Percentiles rank a stretch among this genome's conserved stretches.
Evolutionary conservation across 2,329 filamentous ascomycete species (phyloP).

Genomic region (Trichoderma hamatum): DNA sequence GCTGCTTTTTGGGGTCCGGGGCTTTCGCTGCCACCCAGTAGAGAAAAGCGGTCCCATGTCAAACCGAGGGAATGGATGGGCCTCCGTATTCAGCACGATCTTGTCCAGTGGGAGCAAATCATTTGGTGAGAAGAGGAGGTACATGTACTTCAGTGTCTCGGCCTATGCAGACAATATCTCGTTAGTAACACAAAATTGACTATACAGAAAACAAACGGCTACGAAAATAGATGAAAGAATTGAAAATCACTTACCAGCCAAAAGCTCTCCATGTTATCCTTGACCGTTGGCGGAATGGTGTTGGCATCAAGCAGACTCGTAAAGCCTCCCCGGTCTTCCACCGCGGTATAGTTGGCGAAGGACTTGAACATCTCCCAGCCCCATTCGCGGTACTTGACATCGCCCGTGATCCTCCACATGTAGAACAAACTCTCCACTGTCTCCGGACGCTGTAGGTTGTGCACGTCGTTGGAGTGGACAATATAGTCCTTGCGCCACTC

Average conservation of each 20-base stretch:
- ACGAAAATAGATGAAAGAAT: neutral
- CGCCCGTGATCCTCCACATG: conserved; percentile 97
- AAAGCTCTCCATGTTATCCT: conserved; percentile 98
- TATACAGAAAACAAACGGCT: too few relatives aligned
- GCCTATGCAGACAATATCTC: conserved; percentile 55
- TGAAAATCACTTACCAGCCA: conserved; percentile 72
- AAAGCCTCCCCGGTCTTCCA: conserved; percentile 78
- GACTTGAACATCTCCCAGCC: conserved; percentile 98
- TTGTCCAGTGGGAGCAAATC: conserved; percentile 83
- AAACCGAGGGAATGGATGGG: conserved; percentile 86
- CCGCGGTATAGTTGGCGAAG: conserved; percentile 83
- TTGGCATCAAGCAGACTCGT: conserved; percentile 79
- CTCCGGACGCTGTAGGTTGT: conserved; percentile 94
- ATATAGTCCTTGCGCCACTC: conserved; percentile 77
- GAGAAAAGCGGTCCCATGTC: conserved; percentile 75
- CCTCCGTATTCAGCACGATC: conserved; percentile 94
- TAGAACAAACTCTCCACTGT: conserved; percentile 96
- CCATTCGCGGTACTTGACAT: conserved; percentile 88
- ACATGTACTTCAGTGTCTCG: conserved; percentile 97
- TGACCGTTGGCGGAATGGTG: conserved; percentile 65
- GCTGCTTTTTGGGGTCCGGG: conserved; percentile 51
- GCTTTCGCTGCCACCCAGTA: conserved; percentile 79
- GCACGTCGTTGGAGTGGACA: conserved; percentile 79
- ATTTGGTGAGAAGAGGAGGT: conserved; percentile 84
- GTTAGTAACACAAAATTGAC: neutral